phyloP scores from a whole-genome alignment of 2,329 filamentous ascomycete genomes.

The Cladophialophora carrionii region DNA sequence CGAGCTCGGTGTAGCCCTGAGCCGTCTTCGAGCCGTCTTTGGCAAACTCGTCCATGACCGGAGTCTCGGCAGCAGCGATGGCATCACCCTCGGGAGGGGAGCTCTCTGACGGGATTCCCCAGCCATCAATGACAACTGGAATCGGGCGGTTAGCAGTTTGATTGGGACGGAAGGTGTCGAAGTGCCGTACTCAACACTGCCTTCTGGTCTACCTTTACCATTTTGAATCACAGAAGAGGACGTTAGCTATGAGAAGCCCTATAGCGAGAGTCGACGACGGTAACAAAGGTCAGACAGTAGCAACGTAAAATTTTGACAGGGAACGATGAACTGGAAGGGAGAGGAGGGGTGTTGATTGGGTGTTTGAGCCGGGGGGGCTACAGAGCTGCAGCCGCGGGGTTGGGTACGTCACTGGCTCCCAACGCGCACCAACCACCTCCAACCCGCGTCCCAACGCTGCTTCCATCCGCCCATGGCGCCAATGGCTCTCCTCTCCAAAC shows the following conservation, averaged over 20 bases:
- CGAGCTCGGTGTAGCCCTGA: constrained; percentile 87
- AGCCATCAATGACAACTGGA: constrained; percentile 97
- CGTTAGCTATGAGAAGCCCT: neutral
- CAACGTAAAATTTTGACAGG: neutral
- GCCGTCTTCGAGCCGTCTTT: constrained; percentile 68
- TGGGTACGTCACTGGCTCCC: neutral
- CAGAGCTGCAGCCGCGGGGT: neutral
- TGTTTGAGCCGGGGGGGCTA: neutral
- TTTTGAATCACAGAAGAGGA: constrained; percentile 45
- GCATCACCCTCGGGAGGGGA: constrained; percentile 91
- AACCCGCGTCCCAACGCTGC: neutral
- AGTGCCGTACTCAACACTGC: constrained; percentile 64
- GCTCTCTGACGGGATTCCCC: constrained; percentile 81
- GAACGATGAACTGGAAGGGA: neutral
- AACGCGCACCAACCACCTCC: neutral
- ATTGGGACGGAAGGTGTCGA: neutral
- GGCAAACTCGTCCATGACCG: constrained; percentile 87
- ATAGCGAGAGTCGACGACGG: neutral
- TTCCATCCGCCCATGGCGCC: neutral
- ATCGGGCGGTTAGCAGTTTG: constrained; percentile 30
- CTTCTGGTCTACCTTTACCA: constrained; percentile 71
- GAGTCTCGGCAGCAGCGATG: constrained; percentile 89
- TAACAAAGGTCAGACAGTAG: neutral
- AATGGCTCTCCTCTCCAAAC: no score
- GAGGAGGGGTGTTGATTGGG: constrained; percentile 1